These are phyloP conservation scores for Ashbya aceris DNA, from an alignment of 1,139 yeast genomes.

Conservation along the genomic window DNA sequence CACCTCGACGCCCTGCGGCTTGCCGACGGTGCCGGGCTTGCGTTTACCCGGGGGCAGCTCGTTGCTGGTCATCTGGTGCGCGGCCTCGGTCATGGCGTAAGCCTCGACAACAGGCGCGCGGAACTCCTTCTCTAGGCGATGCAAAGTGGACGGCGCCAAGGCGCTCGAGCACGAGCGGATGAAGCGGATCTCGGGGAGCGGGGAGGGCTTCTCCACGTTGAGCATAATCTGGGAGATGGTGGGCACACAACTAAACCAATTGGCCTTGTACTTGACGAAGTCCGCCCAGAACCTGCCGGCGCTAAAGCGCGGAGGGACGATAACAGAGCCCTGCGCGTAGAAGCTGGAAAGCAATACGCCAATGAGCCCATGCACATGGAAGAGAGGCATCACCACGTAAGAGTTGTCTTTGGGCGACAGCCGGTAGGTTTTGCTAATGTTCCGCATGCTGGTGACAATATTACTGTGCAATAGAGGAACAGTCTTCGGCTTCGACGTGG, in stretches of 20 bases:
- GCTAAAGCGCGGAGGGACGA: constrained; percentile 49
- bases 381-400: constrained; percentile 62
- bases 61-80: constrained; percentile 66
- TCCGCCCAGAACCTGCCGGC: constrained; percentile 52
- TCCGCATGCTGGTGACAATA: constrained; percentile 47
- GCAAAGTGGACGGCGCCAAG: constrained; percentile 53
- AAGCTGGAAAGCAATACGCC: constrained; percentile 54
- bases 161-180: constrained; percentile 63
- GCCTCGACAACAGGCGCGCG: constrained; percentile 63
- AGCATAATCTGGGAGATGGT: constrained; percentile 59
- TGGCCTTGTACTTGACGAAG: constrained; percentile 40
- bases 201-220: constrained; percentile 40
- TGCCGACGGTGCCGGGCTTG: constrained; percentile 63
- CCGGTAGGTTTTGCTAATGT: constrained; percentile 48
- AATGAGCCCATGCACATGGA: constrained; percentile 63
- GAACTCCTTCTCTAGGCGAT: constrained; percentile 44
- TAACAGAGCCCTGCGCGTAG: constrained; percentile 49
- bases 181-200: constrained; percentile 47
- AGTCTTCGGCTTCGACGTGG: constrained; percentile 65
- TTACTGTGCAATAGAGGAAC: constrained; percentile 58
- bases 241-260: constrained; percentile 69
- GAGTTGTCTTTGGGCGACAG: constrained; percentile 41
- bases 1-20: constrained; percentile 57
- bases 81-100: constrained; percentile 71
- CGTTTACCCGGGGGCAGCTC: constrained; percentile 53